A percentile compares a stretch with the other conserved stretches of the same genome.
phyloP scores from a whole-genome alignment of 2,329 filamentous ascomycete species.

The Fusarium phyllophilum region DNA sequence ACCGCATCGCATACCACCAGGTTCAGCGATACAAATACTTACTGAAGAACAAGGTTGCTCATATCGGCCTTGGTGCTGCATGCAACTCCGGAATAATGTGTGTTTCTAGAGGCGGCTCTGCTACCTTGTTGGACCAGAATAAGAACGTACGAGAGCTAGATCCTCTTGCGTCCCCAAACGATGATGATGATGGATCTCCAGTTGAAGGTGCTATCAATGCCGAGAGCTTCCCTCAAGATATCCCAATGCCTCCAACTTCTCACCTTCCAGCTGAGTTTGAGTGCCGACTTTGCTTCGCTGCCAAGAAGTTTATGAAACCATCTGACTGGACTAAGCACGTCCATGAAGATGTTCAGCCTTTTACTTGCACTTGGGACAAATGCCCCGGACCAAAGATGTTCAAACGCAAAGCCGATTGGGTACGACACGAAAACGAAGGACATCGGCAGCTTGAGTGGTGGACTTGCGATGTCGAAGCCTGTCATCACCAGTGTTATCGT shows the following conservation, averaged over 20 bases:
- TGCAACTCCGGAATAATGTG: slow-evolving; percentile 74
- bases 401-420: slow-evolving; percentile 96
- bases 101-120: slow-evolving; percentile 72
- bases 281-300: slow-evolving; percentile 85
- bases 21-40: slow-evolving; percentile 81
- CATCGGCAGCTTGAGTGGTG: slow-evolving; percentile 93
- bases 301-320: slow-evolving; percentile 88
- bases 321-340: slow-evolving; percentile 98
- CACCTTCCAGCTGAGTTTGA: slow-evolving; percentile 88
- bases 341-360: slow-evolving; percentile 91
- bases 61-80: slow-evolving; percentile 68
- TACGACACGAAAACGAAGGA: slow-evolving; percentile 90
- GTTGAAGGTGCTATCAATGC: slow-evolving; percentile 75
- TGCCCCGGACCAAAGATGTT: slow-evolving; percentile 90
- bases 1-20: slow-evolving; percentile 86
- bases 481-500: slow-evolving; percentile 83
- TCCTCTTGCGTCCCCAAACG: slow-evolving; percentile 59
- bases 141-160: slow-evolving; percentile 70
- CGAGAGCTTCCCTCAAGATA: slow-evolving; percentile 81
- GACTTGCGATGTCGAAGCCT: slow-evolving; percentile 84
- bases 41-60: slow-evolving; percentile 75
- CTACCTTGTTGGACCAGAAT: slow-evolving; percentile 68
- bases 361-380: slow-evolving; percentile 88
- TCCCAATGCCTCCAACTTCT: slow-evolving; percentile 82
- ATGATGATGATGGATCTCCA: slow-evolving; percentile 72